Conservation (phyloP, 73 alveolate genomes). For the Halteria grandinella region DNA sequence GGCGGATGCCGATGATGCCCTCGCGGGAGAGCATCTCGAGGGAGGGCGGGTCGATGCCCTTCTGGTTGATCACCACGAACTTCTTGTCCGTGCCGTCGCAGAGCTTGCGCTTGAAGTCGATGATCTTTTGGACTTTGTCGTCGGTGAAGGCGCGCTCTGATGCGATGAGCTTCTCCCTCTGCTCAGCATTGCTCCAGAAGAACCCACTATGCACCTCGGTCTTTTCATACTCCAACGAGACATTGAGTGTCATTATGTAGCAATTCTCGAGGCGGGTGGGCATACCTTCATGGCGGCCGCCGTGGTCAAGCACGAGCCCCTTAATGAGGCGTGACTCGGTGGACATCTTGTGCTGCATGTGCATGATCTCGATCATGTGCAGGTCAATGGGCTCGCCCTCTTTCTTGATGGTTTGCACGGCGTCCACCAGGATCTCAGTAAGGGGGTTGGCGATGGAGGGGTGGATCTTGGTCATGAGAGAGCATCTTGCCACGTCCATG, state of each 20-base stretch:
- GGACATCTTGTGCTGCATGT: conserved; percentile 98
- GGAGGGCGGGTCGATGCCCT: conserved; percentile 99
- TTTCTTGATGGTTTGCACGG: conserved; percentile 85
- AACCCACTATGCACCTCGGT: conserved; percentile 99
- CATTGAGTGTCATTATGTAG: conserved; percentile 97
- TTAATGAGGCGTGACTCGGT: conserved; percentile 97
- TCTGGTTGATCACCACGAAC: conserved; percentile 98
- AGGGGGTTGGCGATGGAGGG: conserved; percentile 80
- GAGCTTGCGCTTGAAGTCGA: conserved; percentile 95
- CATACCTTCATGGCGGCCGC: conserved; percentile 99
- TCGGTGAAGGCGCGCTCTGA: conserved; percentile 98
- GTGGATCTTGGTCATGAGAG: conserved; percentile 91
- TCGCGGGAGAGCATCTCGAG: conserved; percentile 99
- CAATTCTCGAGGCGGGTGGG: conserved; percentile 88
- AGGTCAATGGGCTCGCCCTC: conserved; percentile 81
- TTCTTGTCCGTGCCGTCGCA: conserved; percentile 94
- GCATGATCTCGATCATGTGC: conserved; percentile 99
- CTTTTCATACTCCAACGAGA: conserved; percentile 99
- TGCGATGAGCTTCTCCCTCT: conserved; percentile 98
- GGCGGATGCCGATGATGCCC: conserved; percentile 98
- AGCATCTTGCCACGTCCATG: conserved; percentile 92
- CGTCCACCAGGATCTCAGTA: conserved; percentile 91
- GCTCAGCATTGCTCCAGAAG: conserved; percentile 98
- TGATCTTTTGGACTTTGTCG: conserved; percentile 96
- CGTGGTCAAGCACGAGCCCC: conserved; percentile 99